phyloP scores from a whole-genome alignment of 768 basidiomycete species.

The Gymnopilus dilepis region DNA sequence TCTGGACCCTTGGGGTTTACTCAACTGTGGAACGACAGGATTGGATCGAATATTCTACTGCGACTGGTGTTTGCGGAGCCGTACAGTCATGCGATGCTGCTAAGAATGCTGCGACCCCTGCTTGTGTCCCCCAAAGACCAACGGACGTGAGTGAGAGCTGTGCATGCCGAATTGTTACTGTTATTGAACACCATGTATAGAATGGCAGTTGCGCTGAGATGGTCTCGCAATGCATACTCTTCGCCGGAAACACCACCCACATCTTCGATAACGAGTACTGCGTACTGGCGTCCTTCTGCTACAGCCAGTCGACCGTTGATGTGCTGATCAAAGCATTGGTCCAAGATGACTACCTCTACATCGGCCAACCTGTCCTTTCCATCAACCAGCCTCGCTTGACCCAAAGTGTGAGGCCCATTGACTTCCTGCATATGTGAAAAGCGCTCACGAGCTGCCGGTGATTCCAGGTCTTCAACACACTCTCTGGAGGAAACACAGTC shows the following conservation, averaged over 20 bases:
- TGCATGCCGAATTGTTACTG: too few relatives aligned
- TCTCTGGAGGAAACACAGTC: background rate
- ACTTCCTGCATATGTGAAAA: too few relatives aligned
- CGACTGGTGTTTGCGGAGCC: background rate
- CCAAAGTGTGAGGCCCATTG: background rate
- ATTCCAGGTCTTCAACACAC: background rate
- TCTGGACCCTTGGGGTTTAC: too few relatives aligned
- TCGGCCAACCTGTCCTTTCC: background rate
- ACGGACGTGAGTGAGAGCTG: background rate
- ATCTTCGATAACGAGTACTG: slow-evolving; percentile 4
- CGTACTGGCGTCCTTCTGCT: slow-evolving; percentile 1
- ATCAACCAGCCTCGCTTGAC: background rate
- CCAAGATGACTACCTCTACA: background rate
- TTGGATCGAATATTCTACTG: slow-evolving; percentile 1
- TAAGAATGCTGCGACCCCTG: too few relatives aligned
- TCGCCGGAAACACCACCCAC: background rate
- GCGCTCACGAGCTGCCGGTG: too few relatives aligned
- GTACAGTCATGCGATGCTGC: background rate
- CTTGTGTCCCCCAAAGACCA: background rate
- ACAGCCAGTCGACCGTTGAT: slow-evolving; percentile 2
- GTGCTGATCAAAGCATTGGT: background rate
- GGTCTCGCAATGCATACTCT: background rate
- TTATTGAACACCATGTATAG: background rate
- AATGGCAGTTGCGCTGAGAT: slow-evolving; percentile 2
- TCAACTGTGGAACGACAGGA: background rate